These are phyloP conservation scores for Lolium perenne DNA, from an alignment of 176 grass and related monocot genomes.

Conservation along the genomic window DNA sequence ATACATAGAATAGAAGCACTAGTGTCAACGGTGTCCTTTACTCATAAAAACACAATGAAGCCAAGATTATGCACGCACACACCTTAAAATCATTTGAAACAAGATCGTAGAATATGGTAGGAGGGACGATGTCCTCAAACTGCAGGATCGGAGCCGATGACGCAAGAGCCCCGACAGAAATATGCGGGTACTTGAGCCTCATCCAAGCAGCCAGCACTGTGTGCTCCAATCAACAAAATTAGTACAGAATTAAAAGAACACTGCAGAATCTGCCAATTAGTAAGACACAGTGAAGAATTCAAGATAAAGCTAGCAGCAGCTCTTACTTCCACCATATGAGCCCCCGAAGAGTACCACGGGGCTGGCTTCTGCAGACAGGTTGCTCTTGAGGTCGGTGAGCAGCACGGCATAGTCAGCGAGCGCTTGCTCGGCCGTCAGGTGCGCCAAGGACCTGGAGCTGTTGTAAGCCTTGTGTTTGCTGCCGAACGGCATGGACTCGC, in stretches of 20 bases:
- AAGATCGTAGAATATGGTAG: conserved; percentile 78
- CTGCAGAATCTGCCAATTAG: not conserved
- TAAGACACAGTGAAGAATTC: not conserved
- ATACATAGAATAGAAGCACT: conserved; percentile 29
- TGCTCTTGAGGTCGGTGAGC: conserved; percentile 75
- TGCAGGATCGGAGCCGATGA: conserved; percentile 95
- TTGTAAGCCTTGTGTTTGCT: conserved; percentile 80
- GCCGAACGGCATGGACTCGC: conserved; percentile 94
- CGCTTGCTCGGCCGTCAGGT: conserved; percentile 88
- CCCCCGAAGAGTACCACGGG: conserved; percentile 94
- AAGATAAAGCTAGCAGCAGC: not conserved
- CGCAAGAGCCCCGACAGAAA: conserved; percentile 76
- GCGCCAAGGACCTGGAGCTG: conserved; percentile 67
- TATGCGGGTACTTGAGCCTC: conserved; percentile 94
- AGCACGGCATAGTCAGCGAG: conserved; percentile 84
- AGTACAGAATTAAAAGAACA: not conserved
- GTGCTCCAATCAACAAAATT: not conserved
- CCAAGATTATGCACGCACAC: not conserved
- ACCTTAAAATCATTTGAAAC: conserved; percentile 97
- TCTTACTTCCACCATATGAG: conserved; percentile 96
- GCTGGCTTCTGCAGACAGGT: conserved; percentile 75
- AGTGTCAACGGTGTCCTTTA: conserved; percentile 18
- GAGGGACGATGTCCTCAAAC: conserved; percentile 92
- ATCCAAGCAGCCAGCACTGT: conserved; percentile 98
- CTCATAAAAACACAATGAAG: not conserved